Conservation (phyloP, 371 early-diverging fungal genomes). For the Antonospora locustae region DNA sequence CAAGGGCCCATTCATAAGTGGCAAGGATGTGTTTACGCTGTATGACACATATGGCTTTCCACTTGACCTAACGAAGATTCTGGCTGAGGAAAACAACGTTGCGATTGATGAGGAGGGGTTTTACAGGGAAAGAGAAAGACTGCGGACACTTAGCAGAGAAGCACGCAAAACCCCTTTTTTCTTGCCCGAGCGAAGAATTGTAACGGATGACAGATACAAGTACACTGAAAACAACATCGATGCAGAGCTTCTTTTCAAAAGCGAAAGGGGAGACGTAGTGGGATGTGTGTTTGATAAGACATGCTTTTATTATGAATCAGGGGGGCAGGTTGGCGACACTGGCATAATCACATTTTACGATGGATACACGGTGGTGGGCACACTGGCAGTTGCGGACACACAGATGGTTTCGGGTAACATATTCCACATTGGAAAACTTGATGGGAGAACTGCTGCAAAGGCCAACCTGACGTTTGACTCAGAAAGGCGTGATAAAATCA, state of each 20-base stretch:
- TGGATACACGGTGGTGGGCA: slow-evolving; percentile 59
- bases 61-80: slow-evolving; percentile 83
- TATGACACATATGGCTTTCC: slow-evolving; percentile 99
- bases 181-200: slow-evolving; percentile 3
- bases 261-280: slow-evolving; percentile 56
- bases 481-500: slow-evolving; percentile 66
- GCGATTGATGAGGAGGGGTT: slow-evolving; percentile 71
- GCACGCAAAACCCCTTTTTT: slow-evolving; percentile 19
- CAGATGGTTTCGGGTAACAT: slow-evolving; percentile 86
- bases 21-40: slow-evolving; percentile 81
- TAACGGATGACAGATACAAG: slow-evolving; percentile 57
- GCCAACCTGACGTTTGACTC: slow-evolving; percentile 68
- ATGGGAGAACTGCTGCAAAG: slow-evolving; percentile 61
- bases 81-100: slow-evolving; percentile 85
- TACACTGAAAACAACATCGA: slow-evolving; percentile 54
- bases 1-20: slow-evolving; percentile 62
- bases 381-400: slow-evolving; percentile 66
- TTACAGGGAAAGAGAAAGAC: slow-evolving; percentile 63
- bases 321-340: slow-evolving; percentile 93
- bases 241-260: slow-evolving; percentile 53
- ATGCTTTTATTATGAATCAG: slow-evolving; percentile 92
- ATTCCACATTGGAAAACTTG: slow-evolving; percentile 78
- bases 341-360: slow-evolving; percentile 70
- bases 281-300: slow-evolving; percentile 77
- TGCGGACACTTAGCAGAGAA: slow-evolving; percentile 58